These are phyloP conservation scores for Haplographium delicatum DNA, from an alignment of 495 filamentous ascomycete species.

Conservation along the genomic window DNA sequence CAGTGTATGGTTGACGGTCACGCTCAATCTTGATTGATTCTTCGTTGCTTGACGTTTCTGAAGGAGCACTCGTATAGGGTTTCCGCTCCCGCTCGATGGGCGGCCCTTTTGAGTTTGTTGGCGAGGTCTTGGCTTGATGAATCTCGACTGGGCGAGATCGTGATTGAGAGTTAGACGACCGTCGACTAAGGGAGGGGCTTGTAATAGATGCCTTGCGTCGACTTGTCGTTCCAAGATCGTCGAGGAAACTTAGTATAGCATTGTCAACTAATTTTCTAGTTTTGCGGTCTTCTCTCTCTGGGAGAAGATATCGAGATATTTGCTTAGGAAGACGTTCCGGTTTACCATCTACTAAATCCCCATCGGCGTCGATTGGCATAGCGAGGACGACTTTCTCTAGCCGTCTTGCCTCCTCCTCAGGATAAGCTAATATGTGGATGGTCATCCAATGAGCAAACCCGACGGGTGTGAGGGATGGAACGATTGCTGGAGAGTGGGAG, in stretches of 20 bases:
- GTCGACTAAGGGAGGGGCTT: conserved; percentile 13
- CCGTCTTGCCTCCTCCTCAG: conserved; percentile 70
- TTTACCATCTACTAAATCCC: conserved; percentile 56
- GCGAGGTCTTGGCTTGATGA: conserved; percentile 17
- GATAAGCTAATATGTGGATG: conserved; percentile 67
- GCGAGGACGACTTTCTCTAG: conserved; percentile 65
- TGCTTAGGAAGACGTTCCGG: conserved; percentile 76
- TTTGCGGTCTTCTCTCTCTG: conserved; percentile 28
- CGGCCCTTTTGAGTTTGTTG: conserved; percentile 14
- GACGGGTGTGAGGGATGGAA: conserved; percentile 71
- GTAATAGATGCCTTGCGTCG: conserved; percentile 17
- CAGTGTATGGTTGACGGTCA: conserved; percentile 24
- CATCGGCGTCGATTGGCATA: conserved; percentile 61
- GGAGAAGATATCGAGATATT: conserved; percentile 68
- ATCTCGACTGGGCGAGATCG: conserved; percentile 20
- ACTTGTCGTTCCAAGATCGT: conserved; percentile 16
- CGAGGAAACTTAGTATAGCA: conserved; percentile 22
- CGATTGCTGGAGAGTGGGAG: conserved; percentile 52
- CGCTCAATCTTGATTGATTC: conserved; percentile 25
- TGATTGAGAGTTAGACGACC: conserved; percentile 15
- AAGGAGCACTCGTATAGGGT: conserved; percentile 19
- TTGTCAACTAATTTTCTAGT: conserved; percentile 17
- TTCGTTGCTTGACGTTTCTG: conserved; percentile 14
- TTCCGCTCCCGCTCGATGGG: conserved; percentile 24
- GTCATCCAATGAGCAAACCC: conserved; percentile 81